Conservation (phyloP, 257 asterid species). For the Ilex aquifolium region DNA sequence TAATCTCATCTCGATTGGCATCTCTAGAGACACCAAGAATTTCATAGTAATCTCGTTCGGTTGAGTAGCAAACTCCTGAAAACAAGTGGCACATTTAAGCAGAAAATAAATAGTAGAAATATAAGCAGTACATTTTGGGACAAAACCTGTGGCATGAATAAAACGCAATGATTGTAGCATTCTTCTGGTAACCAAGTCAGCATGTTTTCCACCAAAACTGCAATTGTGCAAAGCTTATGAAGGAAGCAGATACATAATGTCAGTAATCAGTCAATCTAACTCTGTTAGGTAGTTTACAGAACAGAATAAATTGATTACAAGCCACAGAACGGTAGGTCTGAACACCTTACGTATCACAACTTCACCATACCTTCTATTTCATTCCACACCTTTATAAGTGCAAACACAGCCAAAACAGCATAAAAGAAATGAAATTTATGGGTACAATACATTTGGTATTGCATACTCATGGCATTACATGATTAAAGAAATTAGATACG, state of each 20-base stretch:
- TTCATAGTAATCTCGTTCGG: constrained; percentile 59
- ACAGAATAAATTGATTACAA: neutral
- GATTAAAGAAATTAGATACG: too few relatives aligned
- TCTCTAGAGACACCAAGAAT: constrained; percentile 68
- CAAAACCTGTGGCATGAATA: constrained; percentile 75
- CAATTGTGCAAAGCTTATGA: constrained; percentile 30
- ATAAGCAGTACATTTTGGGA: neutral
- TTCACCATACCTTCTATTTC: too few relatives aligned
- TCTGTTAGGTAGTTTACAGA: neutral
- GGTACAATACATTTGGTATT: too few relatives aligned
- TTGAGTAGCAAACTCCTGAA: constrained; percentile 44
- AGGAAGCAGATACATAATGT: constrained; percentile 16
- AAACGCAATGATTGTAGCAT: constrained; percentile 36
- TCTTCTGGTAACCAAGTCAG: constrained; percentile 28
- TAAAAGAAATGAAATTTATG: too few relatives aligned
- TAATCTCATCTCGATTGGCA: constrained; percentile 69
- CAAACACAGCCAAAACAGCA: too few relatives aligned
- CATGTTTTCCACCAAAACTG: constrained; percentile 21
- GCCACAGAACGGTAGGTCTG: neutral
- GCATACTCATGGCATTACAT: too few relatives aligned
- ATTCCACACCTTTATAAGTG: too few relatives aligned
- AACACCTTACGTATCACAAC: too few relatives aligned
- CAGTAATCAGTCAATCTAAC: constrained; percentile 2
- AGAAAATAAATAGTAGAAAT: neutral
- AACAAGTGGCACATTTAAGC: neutral